These are phyloP conservation scores for slime mould (Dictyostelium discoideum) DNA, from an alignment of 78 protist species.

Conservation along the genomic window dicty_2.7 NC_007088.5:3138001-3138500, in stretches of 20 bases:
- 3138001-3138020: no score
- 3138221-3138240: neutral
- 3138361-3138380: neutral
- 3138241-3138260: neutral
- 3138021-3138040: no score
- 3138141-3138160: no score
- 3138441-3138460: no score
- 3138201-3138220: neutral
- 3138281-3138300: neutral
- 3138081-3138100: neutral
- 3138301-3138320: neutral
- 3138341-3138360: neutral
- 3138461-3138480: no score
- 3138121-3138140: neutral
- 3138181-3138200: no score
- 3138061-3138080: neutral
- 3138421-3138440: neutral
- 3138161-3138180: no score
- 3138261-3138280: neutral
- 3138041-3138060: neutral
- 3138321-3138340: no score
- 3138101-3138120: neutral
- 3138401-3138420: neutral
- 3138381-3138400: neutral
- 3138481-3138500: no score